phyloP scores from a whole-genome alignment of 2,329 filamentous ascomycete genomes.

The Capronia coronata region DNA sequence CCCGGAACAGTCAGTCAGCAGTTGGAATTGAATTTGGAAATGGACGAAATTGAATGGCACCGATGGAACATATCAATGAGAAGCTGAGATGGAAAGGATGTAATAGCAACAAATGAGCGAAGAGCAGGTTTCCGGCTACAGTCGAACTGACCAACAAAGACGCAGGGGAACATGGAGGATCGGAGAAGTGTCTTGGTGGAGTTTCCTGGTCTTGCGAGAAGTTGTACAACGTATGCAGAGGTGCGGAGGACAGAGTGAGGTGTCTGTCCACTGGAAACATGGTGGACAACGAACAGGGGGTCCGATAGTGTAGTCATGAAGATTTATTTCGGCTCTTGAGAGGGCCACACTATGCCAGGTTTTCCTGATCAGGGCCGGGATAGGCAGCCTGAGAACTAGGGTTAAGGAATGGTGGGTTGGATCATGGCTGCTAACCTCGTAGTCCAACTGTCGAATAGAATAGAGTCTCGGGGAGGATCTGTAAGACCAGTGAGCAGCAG shows the following conservation, averaged over 20 bases:
- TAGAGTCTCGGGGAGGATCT: not conserved
- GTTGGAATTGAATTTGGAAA: constrained; percentile 6
- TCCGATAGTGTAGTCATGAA: not conserved
- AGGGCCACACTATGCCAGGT: not conserved
- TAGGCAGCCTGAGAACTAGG: not conserved
- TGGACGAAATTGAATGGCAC: not conserved
- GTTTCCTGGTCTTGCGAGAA: not conserved
- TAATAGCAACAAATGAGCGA: constrained; percentile 5
- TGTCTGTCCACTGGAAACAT: not conserved
- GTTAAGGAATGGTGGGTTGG: not conserved
- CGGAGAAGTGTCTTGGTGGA: too few relatives aligned
- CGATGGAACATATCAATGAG: constrained; percentile 1
- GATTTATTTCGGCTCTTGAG: not conserved
- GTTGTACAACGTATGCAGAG: not conserved
- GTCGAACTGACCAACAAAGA: constrained; percentile 2
- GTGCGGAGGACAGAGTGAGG: not conserved
- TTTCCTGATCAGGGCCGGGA: not conserved
- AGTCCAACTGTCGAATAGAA: not conserved
- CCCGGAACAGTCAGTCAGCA: not conserved
- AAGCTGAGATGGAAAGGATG: not conserved
- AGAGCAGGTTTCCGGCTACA: constrained; percentile 3
- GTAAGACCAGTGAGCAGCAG: not conserved
- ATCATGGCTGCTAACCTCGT: not conserved
- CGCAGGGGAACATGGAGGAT: not conserved
- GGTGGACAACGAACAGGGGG: not conserved